Evolutionary conservation across 495 filamentous ascomycete species (phyloP).

Genomic region (Parathielavia appendiculata): DNA sequence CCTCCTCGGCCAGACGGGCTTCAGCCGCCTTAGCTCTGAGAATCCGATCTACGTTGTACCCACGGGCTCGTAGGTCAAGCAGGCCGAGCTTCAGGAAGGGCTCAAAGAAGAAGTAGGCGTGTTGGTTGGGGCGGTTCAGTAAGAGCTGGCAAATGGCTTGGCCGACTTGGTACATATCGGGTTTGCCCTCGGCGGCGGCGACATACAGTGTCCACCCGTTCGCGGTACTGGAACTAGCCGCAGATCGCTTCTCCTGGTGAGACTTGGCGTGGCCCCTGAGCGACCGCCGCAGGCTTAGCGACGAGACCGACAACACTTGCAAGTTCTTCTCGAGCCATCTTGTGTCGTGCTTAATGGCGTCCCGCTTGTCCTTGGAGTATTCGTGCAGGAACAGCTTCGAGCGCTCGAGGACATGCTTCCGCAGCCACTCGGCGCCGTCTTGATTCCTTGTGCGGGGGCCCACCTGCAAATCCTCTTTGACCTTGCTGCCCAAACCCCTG

Average conservation of each 20-base stretch:
- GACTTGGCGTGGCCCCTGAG: slow-evolving; percentile 61
- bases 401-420: slow-evolving; percentile 77
- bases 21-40: slow-evolving; percentile 78
- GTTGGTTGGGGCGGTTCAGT: slow-evolving; percentile 74
- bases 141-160: slow-evolving; percentile 73
- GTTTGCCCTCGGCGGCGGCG: slow-evolving; percentile 52
- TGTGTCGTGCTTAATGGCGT: slow-evolving; percentile 71
- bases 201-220: slow-evolving; percentile 43
- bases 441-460: slow-evolving; percentile 46
- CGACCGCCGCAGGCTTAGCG: slow-evolving; percentile 66
- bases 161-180: slow-evolving; percentile 84
- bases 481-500: slow-evolving; percentile 50
- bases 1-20: slow-evolving; percentile 75
- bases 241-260: slow-evolving; percentile 63
- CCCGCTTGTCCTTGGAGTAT: slow-evolving; percentile 50
- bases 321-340: slow-evolving; percentile 89
- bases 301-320: slow-evolving; percentile 65
- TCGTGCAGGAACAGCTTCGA: slow-evolving; percentile 83
- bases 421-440: slow-evolving; percentile 51
- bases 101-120: slow-evolving; percentile 80
- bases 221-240: slow-evolving; percentile 43
- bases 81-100: slow-evolving; percentile 75
- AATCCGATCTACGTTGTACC: slow-evolving; percentile 93
- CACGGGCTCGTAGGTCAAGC: slow-evolving; percentile 67
- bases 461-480: slow-evolving; percentile 56